These are phyloP conservation scores for Adansonia madagascariensis DNA, from an alignment of 441 rosid genomes.

Conservation along the genomic window DNA sequence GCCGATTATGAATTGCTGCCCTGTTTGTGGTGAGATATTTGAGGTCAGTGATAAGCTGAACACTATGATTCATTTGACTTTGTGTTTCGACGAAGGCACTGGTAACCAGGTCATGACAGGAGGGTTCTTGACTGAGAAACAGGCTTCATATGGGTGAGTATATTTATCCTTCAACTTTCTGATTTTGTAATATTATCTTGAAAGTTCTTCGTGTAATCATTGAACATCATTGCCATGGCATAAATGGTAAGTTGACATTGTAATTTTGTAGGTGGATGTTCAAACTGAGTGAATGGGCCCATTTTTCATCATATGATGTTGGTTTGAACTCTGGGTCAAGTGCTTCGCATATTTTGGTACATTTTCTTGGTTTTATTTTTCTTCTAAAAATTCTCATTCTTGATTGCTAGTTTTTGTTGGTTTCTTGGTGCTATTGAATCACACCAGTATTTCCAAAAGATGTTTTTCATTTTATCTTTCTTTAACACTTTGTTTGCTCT, in stretches of 20 bases:
- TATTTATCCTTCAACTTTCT: background rate
- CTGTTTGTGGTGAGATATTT: conserved; percentile 85
- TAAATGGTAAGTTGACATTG: conserved; percentile 18
- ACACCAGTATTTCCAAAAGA: background rate
- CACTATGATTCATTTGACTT: conserved; percentile 81
- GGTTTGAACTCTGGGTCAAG: conserved; percentile 87
- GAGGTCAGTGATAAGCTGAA: conserved; percentile 73
- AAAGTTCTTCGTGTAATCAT: conserved; percentile 9
- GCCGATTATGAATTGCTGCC: conserved; percentile 79
- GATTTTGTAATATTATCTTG: conserved; percentile 3
- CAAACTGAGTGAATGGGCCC: conserved; percentile 95
- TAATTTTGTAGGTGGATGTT: conserved; percentile 73
- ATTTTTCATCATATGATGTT: conserved; percentile 76
- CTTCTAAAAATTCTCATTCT: background rate
- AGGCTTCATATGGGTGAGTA: conserved; percentile 87
- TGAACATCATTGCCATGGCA: conserved; percentile 1
- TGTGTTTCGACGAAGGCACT: conserved; percentile 94
- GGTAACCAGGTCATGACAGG: conserved; percentile 94
- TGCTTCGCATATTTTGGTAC: conserved; percentile 89
- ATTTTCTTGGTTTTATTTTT: conserved; percentile 26
- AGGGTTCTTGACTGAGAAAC: conserved; percentile 92
- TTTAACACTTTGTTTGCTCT: conserved; percentile 35
- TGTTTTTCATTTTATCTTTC: conserved; percentile 17
- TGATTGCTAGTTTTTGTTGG: background rate
- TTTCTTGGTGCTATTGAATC: conserved; percentile 9